Evolutionary conservation across 2,329 filamentous ascomycete genomes (phyloP).

Genomic region (Fusarium sp.): DNA sequence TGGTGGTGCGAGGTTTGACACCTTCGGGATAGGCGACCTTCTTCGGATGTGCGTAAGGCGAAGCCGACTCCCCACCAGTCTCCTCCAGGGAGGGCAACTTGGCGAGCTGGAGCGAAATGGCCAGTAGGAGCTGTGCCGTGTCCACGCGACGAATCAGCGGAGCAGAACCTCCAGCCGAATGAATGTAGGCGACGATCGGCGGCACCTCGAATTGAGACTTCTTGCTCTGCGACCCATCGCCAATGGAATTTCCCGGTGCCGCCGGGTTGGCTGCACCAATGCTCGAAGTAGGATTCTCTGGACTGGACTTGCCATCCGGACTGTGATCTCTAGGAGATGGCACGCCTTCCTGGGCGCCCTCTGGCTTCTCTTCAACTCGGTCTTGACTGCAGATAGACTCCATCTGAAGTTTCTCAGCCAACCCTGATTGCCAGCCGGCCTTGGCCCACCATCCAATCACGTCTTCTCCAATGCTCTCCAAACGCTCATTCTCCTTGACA

Average conservation of each 20-base stretch:
- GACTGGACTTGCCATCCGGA: slow-evolving; percentile 33
- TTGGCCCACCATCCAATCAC: slow-evolving; percentile 97
- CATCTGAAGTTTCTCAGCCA: slow-evolving; percentile 84
- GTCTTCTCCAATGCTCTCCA: slow-evolving; percentile 93
- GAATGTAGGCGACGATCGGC: slow-evolving; percentile 86
- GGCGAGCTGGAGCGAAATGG: slow-evolving; percentile 87
- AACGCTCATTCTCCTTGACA: slow-evolving; percentile 81
- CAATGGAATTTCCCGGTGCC: slow-evolving; percentile 17
- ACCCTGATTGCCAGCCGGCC: slow-evolving; percentile 87
- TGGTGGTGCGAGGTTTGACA: slow-evolving; percentile 84
- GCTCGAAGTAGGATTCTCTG: slow-evolving; percentile 7
- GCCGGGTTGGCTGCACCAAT: neutral
- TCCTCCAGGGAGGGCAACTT: slow-evolving; percentile 84
- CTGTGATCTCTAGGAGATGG: slow-evolving; percentile 47
- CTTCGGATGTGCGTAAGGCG: slow-evolving; percentile 82
- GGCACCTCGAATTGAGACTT: slow-evolving; percentile 66
- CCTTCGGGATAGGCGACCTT: slow-evolving; percentile 90
- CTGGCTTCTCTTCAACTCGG: slow-evolving; percentile 58
- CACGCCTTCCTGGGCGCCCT: slow-evolving; percentile 50
- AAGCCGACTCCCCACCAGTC: slow-evolving; percentile 69
- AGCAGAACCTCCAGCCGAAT: slow-evolving; percentile 68
- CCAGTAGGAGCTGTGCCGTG: slow-evolving; percentile 84
- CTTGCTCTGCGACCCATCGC: slow-evolving; percentile 19
- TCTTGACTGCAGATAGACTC: slow-evolving; percentile 69
- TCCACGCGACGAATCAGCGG: slow-evolving; percentile 91